Percentiles rank a stretch among this genome's conserved stretches.
Conservation (phyloP, 2,329 filamentous ascomycete species). For the Aspergillus glaucus region DNA sequence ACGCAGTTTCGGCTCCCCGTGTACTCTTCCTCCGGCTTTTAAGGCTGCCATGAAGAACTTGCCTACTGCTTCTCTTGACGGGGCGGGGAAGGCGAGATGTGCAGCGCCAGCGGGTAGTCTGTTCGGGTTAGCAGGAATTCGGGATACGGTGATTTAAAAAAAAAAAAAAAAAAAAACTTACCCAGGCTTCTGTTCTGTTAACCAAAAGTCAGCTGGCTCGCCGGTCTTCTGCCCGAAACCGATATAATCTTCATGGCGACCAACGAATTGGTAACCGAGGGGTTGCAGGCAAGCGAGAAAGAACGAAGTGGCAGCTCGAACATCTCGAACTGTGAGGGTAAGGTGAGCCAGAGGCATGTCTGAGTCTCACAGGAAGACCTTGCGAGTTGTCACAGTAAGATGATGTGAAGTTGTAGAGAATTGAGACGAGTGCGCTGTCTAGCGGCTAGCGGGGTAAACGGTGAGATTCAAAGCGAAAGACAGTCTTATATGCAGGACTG, state of each 20-base stretch:
- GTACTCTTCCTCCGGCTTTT: conserved; percentile 56
- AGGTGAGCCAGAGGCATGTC: conserved; percentile 58
- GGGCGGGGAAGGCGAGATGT: conserved; percentile 63
- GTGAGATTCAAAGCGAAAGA: conserved; percentile 1
- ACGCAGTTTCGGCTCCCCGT: conserved; percentile 50
- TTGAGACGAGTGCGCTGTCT: not conserved
- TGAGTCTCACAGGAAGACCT: conserved; percentile 7
- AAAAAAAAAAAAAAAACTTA: conserved; percentile 27
- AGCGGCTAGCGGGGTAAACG: not conserved
- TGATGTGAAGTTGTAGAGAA: not conserved
- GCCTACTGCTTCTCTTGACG: conserved; percentile 58
- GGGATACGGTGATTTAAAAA: not conserved
- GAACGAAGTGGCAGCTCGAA: conserved; percentile 75
- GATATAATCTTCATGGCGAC: conserved; percentile 54
- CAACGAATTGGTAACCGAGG: conserved; percentile 67
- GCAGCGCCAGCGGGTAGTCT: conserved; percentile 48
- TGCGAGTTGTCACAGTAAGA: not conserved
- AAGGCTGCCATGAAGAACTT: conserved; percentile 66
- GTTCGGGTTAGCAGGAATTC: not conserved
- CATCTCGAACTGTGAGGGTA: conserved; percentile 65
- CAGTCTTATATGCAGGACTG: not conserved
- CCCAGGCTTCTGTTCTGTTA: conserved; percentile 56
- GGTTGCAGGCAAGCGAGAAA: conserved; percentile 74
- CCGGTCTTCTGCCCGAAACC: conserved; percentile 54
- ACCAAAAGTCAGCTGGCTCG: conserved; percentile 54